Evolutionary conservation across 805 yeast genomes (phyloP).

Genomic region (Priceomyces castillae): DNA sequence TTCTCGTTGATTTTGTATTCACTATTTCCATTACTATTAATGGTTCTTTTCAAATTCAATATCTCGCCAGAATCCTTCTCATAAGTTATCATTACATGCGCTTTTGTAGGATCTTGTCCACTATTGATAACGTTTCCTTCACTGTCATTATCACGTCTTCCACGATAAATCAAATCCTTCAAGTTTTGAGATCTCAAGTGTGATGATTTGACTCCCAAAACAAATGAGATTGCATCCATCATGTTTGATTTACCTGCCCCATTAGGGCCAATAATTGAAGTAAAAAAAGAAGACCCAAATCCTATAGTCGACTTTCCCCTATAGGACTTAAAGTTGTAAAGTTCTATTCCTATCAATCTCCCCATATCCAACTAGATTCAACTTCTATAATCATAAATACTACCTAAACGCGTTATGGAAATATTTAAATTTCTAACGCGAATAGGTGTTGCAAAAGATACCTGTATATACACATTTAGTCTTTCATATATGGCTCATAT

Average conservation of each 20-base stretch:
- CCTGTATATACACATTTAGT: not conserved
- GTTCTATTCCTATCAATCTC: constrained; percentile 70
- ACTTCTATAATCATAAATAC: not conserved
- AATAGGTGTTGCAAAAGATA: not conserved
- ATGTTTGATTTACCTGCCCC: constrained; percentile 97
- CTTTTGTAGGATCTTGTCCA: constrained; percentile 45
- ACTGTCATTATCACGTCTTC: constrained; percentile 26
- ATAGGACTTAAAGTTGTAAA: constrained; percentile 89
- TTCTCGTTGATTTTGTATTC: constrained; percentile 65
- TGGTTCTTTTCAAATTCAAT: constrained; percentile 60
- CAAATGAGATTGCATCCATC: constrained; percentile 97
- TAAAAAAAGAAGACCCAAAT: constrained; percentile 79
- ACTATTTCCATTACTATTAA: constrained; percentile 57
- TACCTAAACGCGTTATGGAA: not conserved
- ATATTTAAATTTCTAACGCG: not conserved
- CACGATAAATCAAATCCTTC: constrained; percentile 80
- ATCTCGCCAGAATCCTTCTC: constrained; percentile 59
- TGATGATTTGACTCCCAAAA: constrained; percentile 74
- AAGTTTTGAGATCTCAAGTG: constrained; percentile 74
- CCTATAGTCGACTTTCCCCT: constrained; percentile 73
- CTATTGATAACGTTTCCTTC: constrained; percentile 15
- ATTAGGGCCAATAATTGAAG: constrained; percentile 96
- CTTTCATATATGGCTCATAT: no score
- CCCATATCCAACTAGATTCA: constrained; percentile 55
- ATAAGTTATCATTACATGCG: constrained; percentile 78